Percentiles rank a stretch among this genome's conserved stretches.
Evolutionary conservation across 768 basidiomycete species (phyloP).

Genomic region (Lactarius hengduanensis): DNA sequence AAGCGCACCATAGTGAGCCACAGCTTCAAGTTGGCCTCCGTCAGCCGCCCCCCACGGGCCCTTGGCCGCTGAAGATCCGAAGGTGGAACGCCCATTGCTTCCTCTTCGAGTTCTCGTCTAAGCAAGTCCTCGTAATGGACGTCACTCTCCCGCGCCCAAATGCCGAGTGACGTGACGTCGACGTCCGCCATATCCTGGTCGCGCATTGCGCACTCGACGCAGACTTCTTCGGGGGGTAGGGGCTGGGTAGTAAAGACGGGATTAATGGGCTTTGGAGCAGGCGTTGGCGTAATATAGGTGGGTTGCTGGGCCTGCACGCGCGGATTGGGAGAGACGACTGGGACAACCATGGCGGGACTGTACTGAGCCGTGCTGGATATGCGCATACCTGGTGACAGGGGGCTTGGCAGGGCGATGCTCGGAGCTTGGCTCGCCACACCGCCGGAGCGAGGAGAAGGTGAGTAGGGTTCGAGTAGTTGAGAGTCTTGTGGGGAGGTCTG

Average conservation of each 20-base stretch:
- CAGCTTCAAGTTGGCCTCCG: slow-evolving; percentile 76
- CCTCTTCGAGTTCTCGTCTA: slow-evolving; percentile 69
- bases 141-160: slow-evolving; percentile 93
- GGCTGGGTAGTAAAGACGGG: slow-evolving; percentile 54
- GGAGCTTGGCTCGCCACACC: neutral
- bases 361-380: slow-evolving; percentile 13
- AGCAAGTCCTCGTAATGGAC: slow-evolving; percentile 74
- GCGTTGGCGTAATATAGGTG: slow-evolving; percentile 63
- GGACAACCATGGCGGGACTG: slow-evolving; percentile 34
- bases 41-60: slow-evolving; percentile 64
- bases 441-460: slow-evolving; percentile 12
- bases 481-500: slow-evolving; percentile 5
- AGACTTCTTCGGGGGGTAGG: slow-evolving; percentile 71
- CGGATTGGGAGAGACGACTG: slow-evolving; percentile 63
- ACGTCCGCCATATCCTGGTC: slow-evolving; percentile 99
- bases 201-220: slow-evolving; percentile 97
- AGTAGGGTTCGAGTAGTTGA: slow-evolving; percentile 10
- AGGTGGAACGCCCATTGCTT: slow-evolving; percentile 47
- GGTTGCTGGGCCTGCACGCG: slow-evolving; percentile 73
- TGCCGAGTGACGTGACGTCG: slow-evolving; percentile 76
- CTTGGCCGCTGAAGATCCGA: slow-evolving; percentile 59
- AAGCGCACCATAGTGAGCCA: slow-evolving; percentile 72
- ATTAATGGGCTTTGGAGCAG: slow-evolving; percentile 55
- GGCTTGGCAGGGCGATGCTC: slow-evolving; percentile 1
- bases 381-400: slow-evolving; percentile 17